Evolutionary conservation across 2,329 filamentous ascomycete genomes (phyloP), one percentile per base, ranked within the genome.

Genomic region (Didymella lethalis): DNA sequence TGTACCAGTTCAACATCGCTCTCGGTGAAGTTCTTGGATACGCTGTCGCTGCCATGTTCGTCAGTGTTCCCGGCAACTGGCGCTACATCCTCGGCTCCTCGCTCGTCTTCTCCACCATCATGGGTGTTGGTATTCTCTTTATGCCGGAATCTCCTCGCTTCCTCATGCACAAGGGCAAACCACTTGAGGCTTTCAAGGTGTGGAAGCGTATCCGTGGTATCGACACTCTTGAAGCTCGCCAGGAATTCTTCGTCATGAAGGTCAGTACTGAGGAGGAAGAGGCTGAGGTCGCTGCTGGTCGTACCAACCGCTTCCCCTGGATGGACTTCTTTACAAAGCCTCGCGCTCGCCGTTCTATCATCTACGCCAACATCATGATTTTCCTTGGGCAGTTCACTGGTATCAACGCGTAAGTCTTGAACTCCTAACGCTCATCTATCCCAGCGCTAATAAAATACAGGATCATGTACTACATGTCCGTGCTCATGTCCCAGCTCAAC

Each of bases 1-100:
- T 91, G 0, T 92, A 91, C 73, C 90, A 92, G 71, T 86, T 91
- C 76, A 91, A 90, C 77, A 92, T 92, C 68, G 90, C 90, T 0
- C 81, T 92, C 0, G 89, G 89, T 28, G 89, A 91, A 66, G 89
- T 92, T 2, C 79, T 92, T 1, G 90, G 89, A 2, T 91, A 91
- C 60, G 89, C 87, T 5, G 84, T 91, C 1, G 89, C 87, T 0
- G 89, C 89, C 46, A 90, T 91, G 56, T 92, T 92, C 75, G 80
- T 91, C 61, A 83, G 80, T n/a, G 87, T 92, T 2, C 77, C 79
- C 0, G 89, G 89, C 16, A 88, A 88, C 78, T 92, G 89, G 89
- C 83, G 89, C 36, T 91, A 86, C 72, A 91, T 92, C 60, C 85
- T 92, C 1, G 89, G 89, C 4, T 90, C 87, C 1, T 91, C 89